A percentile compares a stretch with the other conserved stretches of the same genome.
These are phyloP conservation scores for Chrysoporthe deuterocubensis DNA, from an alignment of 2,329 filamentous ascomycete genomes.

Conservation along the genomic window DNA sequence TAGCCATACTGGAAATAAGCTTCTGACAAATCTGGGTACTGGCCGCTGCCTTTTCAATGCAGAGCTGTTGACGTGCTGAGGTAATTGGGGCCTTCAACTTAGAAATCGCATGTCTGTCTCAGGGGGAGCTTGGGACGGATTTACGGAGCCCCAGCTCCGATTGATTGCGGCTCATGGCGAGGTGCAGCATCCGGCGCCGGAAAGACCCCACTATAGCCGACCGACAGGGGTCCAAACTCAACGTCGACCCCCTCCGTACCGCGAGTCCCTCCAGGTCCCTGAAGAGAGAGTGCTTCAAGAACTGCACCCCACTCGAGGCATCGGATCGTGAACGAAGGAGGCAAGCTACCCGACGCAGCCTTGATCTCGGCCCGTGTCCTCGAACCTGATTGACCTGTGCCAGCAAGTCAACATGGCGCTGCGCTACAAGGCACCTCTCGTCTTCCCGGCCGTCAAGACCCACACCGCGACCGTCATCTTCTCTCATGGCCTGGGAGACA, in stretches of 20 bases:
- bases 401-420: constrained; percentile 31
- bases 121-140: not conserved
- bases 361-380: constrained; percentile 8
- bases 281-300: not conserved
- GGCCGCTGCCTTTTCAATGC: not conserved
- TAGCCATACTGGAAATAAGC: constrained; percentile 8
- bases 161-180: constrained; percentile 1
- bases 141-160: not conserved
- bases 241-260: not conserved
- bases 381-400: not conserved
- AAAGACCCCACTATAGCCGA: not conserved
- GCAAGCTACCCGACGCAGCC: not conserved
- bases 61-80: constrained; percentile 18
- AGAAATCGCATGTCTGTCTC: not conserved
- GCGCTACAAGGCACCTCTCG: constrained; percentile 55
- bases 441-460: constrained; percentile 77
- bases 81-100: constrained; percentile 17
- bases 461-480: constrained; percentile 97
- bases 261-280: not conserved
- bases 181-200: constrained; percentile 12
- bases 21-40: not conserved
- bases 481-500: constrained; percentile 89
- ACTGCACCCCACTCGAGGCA: not conserved
- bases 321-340: constrained; percentile 1
- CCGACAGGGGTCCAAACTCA: not conserved